These are phyloP conservation scores for Leishmania gerbilli DNA, from an alignment of 208 protist genomes.

Conservation along the genomic window DNA sequence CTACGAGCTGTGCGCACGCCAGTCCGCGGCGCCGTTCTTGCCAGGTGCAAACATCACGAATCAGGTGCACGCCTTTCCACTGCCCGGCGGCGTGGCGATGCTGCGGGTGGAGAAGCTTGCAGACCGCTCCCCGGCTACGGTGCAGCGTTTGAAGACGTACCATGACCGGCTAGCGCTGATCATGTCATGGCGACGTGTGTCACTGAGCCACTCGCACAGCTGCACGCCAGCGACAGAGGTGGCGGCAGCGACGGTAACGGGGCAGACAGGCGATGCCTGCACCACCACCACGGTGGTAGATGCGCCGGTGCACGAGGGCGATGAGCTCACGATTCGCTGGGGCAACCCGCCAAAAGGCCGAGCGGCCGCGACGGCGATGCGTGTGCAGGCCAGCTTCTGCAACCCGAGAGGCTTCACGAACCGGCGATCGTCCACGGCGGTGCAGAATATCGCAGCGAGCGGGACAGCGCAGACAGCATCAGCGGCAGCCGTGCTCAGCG, in stretches of 20 bases:
- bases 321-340: conserved; percentile 37
- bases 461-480: neutral
- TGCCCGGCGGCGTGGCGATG: conserved; percentile 24
- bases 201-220: neutral
- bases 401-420: neutral
- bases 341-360: neutral
- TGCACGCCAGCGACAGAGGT: neutral
- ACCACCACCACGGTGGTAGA: neutral
- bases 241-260: neutral
- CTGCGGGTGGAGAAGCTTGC: conserved; percentile 12
- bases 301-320: conserved; percentile 22
- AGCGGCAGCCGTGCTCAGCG: neutral
- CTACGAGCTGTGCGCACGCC: conserved; percentile 38
- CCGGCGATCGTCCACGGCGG: neutral
- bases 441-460: neutral
- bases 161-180: conserved; percentile 13
- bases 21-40: conserved; percentile 24
- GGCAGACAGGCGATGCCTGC: neutral
- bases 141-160: conserved; percentile 7
- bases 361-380: neutral
- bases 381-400: neutral
- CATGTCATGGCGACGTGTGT: conserved; percentile 1
- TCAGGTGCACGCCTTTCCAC: conserved; percentile 7
- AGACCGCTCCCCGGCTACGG: neutral
- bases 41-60: conserved; percentile 26